Evolutionary conservation across 179 eudicot genomes (phyloP).

Genomic region (Patellifolia procumbens): DNA sequence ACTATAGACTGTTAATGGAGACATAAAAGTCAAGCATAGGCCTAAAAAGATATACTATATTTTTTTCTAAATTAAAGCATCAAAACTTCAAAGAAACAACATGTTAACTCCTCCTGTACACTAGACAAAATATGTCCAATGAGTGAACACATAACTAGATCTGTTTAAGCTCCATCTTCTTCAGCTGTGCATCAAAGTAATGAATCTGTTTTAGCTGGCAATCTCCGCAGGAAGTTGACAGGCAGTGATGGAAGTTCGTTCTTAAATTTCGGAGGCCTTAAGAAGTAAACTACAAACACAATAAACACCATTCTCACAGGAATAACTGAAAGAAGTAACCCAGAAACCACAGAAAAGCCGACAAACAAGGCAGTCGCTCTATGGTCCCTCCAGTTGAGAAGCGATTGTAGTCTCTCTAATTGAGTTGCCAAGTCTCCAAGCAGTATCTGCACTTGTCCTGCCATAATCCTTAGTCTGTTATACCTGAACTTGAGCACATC

Average conservation of each 20-base stretch:
- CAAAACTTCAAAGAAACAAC: too few relatives aligned
- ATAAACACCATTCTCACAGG: conserved; percentile 9
- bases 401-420: conserved; percentile 38
- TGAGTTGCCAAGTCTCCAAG: conserved; percentile 45
- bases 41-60: too few relatives aligned
- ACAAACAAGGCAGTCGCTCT: conserved; percentile 43
- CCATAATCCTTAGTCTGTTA: conserved; percentile 33
- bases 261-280: conserved; percentile 33
- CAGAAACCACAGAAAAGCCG: conserved; percentile 21
- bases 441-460: conserved; percentile 35
- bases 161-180: neutral
- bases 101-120: too few relatives aligned
- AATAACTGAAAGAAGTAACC: conserved; percentile 25
- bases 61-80: too few relatives aligned
- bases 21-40: too few relatives aligned
- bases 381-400: conserved; percentile 46
- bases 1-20: too few relatives aligned
- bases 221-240: conserved; percentile 37
- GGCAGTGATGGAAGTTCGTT: conserved; percentile 32
- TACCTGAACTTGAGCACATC: conserved; percentile 34
- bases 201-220: conserved; percentile 38
- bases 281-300: conserved; percentile 13
- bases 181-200: conserved; percentile 25
- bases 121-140: too few relatives aligned
- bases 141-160: neutral